Conservation (phyloP, 208 protist species). For the Leishmania arabica region DNA sequence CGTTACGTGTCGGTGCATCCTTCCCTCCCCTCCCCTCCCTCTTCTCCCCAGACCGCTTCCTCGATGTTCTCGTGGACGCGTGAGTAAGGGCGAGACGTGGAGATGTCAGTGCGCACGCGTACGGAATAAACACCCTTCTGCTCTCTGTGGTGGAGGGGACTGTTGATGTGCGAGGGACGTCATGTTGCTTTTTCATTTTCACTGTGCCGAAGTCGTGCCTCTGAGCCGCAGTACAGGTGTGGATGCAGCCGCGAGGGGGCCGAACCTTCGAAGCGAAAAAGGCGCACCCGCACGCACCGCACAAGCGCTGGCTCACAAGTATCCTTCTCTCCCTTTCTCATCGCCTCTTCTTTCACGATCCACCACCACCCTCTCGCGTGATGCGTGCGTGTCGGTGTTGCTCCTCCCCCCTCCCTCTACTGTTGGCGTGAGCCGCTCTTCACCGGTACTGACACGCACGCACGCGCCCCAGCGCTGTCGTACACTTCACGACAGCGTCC, state of each 20-base stretch:
- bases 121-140: neutral
- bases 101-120: neutral
- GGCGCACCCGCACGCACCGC: neutral
- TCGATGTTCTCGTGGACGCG: neutral
- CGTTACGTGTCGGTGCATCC: neutral
- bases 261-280: neutral
- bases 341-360: neutral
- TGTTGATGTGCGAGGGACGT: neutral
- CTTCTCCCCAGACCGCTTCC: neutral
- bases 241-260: neutral
- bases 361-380: neutral
- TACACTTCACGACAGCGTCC: slow-evolving; percentile 8
- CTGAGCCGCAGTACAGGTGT: neutral
- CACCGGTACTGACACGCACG: neutral
- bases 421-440: neutral
- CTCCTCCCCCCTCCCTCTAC: neutral
- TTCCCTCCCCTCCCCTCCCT: neutral
- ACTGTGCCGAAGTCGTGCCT: neutral
- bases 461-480: slow-evolving; percentile 6
- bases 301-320: neutral
- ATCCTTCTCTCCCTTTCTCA: neutral
- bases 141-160: neutral
- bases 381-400: too few relatives aligned
- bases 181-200: neutral
- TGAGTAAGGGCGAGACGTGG: neutral